Evolutionary conservation across 192 early-diverging fungal genomes (phyloP), one percentile per base, ranked within the genome.

Genomic region (Pilaira anomala): DNA sequence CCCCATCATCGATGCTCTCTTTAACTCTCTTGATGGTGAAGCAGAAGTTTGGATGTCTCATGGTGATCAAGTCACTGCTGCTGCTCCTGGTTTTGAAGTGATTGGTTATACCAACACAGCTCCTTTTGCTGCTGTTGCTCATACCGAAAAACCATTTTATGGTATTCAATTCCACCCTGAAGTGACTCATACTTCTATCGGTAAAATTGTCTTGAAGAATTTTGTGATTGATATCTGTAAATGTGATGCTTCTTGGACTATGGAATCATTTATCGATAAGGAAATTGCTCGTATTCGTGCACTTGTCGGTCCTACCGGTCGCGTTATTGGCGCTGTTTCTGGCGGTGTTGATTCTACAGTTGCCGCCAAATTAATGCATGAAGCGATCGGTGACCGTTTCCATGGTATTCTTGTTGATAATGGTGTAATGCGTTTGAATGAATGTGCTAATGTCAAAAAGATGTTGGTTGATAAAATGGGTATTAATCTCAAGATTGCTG

Each of bases 91-190:
- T 51, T 99, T 99, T 85, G 78, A 69, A 24, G 80, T 91, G 41
- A 89, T 95, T 70, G 95, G 93, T 42, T 80, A 81, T 53, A 99
- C 97, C 48, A 66, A 73, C 48, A 96, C 94, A 48, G 88, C 95
- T 57, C 93, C 87, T 44, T 97, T 89, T 69, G 90, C 92, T n/a
- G 97, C 94, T 40, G 85, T 97, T 60, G 89, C 86, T 58, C 90
- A 95, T 65, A 79, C 78, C 29, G 78, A 86, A 60, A 88, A 88
- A 73, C 78, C 83, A 13, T 88, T 95, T 63, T 99, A 91, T 76
- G 97, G 71, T 39, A 92, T 99, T 63, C 97, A 99, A 83, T 97
- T 99, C 91, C 97, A 99, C 78, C 97, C 97, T 44, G 97, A 99
- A 76, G 94, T 99, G 60, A 95, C 97, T n/a, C 97, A 99, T 79